These are phyloP conservation scores for Xylariaceae sp. DNA, from an alignment of 2,329 filamentous ascomycete genomes.

Conservation along the genomic window DNA sequence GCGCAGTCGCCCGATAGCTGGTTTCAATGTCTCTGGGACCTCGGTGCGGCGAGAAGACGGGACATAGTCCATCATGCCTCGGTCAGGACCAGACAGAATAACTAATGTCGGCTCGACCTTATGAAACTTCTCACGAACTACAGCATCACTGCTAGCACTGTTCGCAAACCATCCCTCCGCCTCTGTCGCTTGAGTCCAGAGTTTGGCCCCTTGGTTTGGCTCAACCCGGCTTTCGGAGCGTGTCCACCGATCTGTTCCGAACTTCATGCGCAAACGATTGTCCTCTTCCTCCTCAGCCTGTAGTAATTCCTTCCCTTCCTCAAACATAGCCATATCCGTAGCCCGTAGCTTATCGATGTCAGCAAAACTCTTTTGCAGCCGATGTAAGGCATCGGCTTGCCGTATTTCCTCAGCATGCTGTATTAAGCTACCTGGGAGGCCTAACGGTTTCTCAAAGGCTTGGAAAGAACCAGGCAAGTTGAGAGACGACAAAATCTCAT, in stretches of 20 bases:
- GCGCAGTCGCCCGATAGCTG: conserved; percentile 71
- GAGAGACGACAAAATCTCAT: conserved; percentile 73
- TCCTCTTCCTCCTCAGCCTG: conserved; percentile 82
- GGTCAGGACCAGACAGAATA: conserved; percentile 74
- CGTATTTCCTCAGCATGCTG: conserved; percentile 92
- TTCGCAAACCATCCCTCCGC: conserved; percentile 82
- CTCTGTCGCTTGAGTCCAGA: conserved; percentile 71
- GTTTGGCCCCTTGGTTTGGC: conserved; percentile 55
- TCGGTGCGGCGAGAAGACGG: conserved; percentile 77
- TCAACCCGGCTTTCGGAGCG: conserved; percentile 67
- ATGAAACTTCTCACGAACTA: conserved; percentile 73
- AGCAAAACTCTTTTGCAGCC: conserved; percentile 73
- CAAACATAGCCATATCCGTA: conserved; percentile 72
- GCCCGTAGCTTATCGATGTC: conserved; percentile 88
- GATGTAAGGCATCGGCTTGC: conserved; percentile 79
- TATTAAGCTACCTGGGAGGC: conserved; percentile 76
- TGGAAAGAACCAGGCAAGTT: conserved; percentile 91
- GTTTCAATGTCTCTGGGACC: conserved; percentile 76
- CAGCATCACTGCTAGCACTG: conserved; percentile 51
- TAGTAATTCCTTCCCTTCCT: conserved; percentile 76
- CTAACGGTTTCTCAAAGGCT: conserved; percentile 89
- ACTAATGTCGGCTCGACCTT: conserved; percentile 71
- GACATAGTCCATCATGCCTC: conserved; percentile 81
- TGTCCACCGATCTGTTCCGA: conserved; percentile 83
- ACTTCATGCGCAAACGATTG: conserved; percentile 66